Evolutionary conservation across 768 basidiomycete genomes (phyloP).

Genomic region (Scleroderma bovista): DNA sequence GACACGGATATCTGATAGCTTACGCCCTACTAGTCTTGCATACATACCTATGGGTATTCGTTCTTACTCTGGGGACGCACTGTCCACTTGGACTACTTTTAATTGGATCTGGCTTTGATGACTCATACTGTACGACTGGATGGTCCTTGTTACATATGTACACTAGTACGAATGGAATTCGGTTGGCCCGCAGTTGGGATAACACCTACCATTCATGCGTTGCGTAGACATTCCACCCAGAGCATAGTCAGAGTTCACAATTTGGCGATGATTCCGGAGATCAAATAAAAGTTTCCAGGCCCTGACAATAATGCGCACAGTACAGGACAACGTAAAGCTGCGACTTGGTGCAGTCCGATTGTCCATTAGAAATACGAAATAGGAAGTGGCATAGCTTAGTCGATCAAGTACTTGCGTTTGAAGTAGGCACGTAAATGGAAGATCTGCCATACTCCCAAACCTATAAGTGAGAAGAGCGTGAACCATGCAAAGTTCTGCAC

Average conservation of each 20-base stretch:
- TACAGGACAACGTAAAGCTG: background rate
- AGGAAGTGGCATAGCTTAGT: conserved; percentile 35
- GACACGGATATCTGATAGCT: background rate
- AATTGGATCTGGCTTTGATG: too few relatives aligned
- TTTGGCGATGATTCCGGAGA: background rate
- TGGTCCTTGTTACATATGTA: background rate
- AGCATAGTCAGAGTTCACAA: background rate
- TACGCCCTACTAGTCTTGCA: background rate
- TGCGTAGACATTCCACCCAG: background rate
- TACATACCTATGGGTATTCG: too few relatives aligned
- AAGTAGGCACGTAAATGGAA: conserved; percentile 93
- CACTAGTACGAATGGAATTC: background rate
- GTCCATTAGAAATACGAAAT: background rate
- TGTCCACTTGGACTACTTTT: too few relatives aligned
- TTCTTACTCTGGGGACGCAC: too few relatives aligned
- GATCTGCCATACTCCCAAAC: conserved; percentile 90
- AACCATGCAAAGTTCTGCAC: conserved; percentile 94
- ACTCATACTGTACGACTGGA: too few relatives aligned
- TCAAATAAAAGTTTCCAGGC: background rate
- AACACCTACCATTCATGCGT: too few relatives aligned
- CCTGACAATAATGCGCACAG: background rate
- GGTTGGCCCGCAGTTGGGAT: background rate
- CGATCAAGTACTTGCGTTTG: conserved; percentile 92
- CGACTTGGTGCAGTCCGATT: background rate
- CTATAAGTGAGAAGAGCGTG: conserved; percentile 70